Evolutionary conservation across 2,329 filamentous ascomycete genomes (phyloP).

Genomic region (Colletotrichum higginsianum): DNA sequence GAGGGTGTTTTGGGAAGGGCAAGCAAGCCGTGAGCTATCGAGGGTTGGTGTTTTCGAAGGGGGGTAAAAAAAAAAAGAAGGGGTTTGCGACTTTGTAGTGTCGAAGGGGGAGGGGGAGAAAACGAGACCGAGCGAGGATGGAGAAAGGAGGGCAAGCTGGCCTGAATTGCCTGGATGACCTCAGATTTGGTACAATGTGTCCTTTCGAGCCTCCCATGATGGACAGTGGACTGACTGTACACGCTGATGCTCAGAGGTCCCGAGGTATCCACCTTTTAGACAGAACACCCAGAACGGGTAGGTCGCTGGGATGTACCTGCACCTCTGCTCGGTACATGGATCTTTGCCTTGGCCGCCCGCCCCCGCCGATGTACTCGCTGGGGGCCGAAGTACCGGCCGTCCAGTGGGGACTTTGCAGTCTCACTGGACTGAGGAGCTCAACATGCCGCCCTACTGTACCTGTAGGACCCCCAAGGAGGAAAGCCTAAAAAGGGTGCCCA

Average conservation of each 20-base stretch:
- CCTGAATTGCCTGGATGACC: slow-evolving; percentile 40
- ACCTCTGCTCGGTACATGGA: slow-evolving; percentile 2
- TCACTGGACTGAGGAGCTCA: too few species aligned
- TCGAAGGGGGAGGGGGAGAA: slow-evolving; percentile 8
- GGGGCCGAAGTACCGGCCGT: slow-evolving; percentile 26
- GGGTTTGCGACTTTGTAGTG: slow-evolving; percentile 22
- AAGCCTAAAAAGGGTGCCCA: slow-evolving; percentile 1
- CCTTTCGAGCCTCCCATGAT: slow-evolving; percentile 41
- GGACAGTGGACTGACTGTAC: background rate
- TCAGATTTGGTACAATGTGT: slow-evolving; percentile 42
- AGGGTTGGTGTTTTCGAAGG: slow-evolving; percentile 2
- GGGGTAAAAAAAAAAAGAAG: slow-evolving; percentile 1
- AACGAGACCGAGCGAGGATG: background rate
- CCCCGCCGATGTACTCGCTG: slow-evolving; percentile 14
- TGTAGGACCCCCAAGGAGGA: too few species aligned
- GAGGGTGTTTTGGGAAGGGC: slow-evolving; percentile 4
- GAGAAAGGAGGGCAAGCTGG: slow-evolving; percentile 36
- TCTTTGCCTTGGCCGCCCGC: slow-evolving; percentile 5
- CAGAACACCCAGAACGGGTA: slow-evolving; percentile 38
- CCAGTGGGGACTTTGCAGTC: background rate
- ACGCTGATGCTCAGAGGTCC: slow-evolving; percentile 31
- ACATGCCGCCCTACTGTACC: too few species aligned
- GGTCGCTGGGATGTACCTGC: slow-evolving; percentile 36
- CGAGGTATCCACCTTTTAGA: slow-evolving; percentile 42
- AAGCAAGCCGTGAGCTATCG: slow-evolving; percentile 22